Evolutionary conservation across 495 filamentous ascomycete species (phyloP), one percentile per base, ranked within the genome.

Genomic region (Amorphotheca resinae): DNA sequence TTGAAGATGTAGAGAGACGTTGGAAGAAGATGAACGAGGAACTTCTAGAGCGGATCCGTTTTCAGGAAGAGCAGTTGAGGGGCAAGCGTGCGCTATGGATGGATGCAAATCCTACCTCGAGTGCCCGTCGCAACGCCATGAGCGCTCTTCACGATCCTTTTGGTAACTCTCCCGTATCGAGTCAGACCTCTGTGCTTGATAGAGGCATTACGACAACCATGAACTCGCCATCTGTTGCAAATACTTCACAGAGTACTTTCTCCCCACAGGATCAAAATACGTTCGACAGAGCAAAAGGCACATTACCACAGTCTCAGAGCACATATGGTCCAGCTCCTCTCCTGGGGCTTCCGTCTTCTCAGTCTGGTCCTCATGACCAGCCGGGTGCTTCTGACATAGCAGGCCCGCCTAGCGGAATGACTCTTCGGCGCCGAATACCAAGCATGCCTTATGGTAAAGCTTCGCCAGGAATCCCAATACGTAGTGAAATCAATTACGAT

Each of bases 21-120:
- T 45, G 20, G 38, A 42, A 43, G 25, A 12, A n/a, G 4, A 17
- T 28, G 4, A 32, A 49, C 9, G 37, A 16, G 14, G 32, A 42
- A 6, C 33, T 55, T 8, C 6, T 20, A 1, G 16, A 46, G 33
- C 23, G 41, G 22, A 26, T 56, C 18, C 14, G 9, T 4, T 9
- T 50, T 16, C 26, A 50, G 28, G 47, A 53, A n/a, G 50, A 56
- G 15, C 53, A 56, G 26, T 37, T 56, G 1, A 45, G 34, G 9
- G 47, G 46, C 17, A 56, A 51, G 41, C 38, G 50, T 16, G 50
- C 46, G 25, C 17, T 56, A 4, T 56, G 51, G 54, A n/a, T 51
- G 7, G 47, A 53, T 1, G 11, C 28, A 0, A 38, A 53, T 18
- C 44, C 41, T 1, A 21, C 18, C 9, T 49, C 54, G 2, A 49